Base-by-base conservation (phyloP, 352 stramenopile genomes). In the Phytopythium chamaehyphon region DNA sequence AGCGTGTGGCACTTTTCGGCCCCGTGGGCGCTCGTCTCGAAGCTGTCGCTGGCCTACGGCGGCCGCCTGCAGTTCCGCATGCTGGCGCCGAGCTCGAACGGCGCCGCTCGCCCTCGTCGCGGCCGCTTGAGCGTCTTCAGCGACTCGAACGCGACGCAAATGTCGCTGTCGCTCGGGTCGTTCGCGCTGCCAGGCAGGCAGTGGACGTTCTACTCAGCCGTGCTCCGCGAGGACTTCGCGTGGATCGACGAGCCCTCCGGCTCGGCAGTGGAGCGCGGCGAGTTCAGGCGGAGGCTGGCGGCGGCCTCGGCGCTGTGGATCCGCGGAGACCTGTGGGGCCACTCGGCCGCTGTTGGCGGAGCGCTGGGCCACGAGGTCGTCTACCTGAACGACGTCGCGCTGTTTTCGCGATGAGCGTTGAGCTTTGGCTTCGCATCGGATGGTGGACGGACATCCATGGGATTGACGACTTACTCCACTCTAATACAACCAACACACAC, bases 1-100 rank as follows among this genome's bases (percentile, higher is more conserved):
- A 88, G 87, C 42, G 50, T 91, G 24, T 91, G 80, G 77, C 64
- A 88, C 21, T 91, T 89, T 40, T 60, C 61, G 7, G 80, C 80
- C 0, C 64, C 77, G 2, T 24, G 5, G 0, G 23, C 50, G 8
- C 66, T 89, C 24, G 55, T 71, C 6, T 15, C 47, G 6, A 38
- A 67, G 15, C 38, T 91, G 15, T 52, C 66, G 12, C 38, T 16
- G 12, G 72, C 73, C 31, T 87, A 89, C 51, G 80, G 76, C 10
- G 80, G 80, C 8, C 69, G 76, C 1, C 55, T 91, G 35, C 80
- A 89, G 53, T 91, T 76, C 48, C 67, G 76, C n/a, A 66, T 91
- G 55, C 59, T 89, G 2, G 71, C 76, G 1, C 71, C 77, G n/a
- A 89, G 77, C 33, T 75, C 69, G 19, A 89, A 87, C n/a, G 77